A percentile compares a stretch with the other conserved stretches of the same genome.
Evolutionary conservation across 1,284 basidiomycete species (phyloP).

Genomic region (Pseudozyma thailandica): DNA sequence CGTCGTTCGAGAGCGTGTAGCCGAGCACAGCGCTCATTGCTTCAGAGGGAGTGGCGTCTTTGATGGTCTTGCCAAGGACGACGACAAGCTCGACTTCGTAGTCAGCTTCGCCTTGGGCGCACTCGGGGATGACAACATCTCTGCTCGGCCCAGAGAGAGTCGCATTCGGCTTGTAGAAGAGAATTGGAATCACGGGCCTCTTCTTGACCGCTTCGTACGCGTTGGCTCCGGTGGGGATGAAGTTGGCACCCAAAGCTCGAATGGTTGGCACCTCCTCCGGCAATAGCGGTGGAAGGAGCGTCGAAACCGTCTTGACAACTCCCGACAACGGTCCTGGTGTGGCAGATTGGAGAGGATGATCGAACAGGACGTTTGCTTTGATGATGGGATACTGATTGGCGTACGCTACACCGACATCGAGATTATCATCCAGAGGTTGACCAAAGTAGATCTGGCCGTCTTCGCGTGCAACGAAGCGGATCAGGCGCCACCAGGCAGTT

Average conservation of each 20-base stretch:
- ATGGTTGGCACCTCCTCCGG: slow-evolving; percentile 25
- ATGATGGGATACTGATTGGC: slow-evolving; percentile 12
- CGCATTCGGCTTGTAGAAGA: slow-evolving; percentile 55
- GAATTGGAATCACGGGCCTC: slow-evolving; percentile 46
- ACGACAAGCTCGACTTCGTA: slow-evolving; percentile 61
- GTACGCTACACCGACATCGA: slow-evolving; percentile 50
- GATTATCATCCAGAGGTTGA: slow-evolving; percentile 40
- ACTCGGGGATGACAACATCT: slow-evolving; percentile 46
- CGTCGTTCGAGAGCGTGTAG: slow-evolving; percentile 57
- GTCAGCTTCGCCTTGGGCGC: slow-evolving; percentile 44
- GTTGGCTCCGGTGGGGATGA: slow-evolving; percentile 39
- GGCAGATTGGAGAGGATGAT: slow-evolving; percentile 19
- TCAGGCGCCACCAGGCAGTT: slow-evolving; percentile 49
- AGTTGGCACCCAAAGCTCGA: slow-evolving; percentile 49
- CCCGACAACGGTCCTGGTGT: slow-evolving; percentile 15
- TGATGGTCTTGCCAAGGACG: slow-evolving; percentile 33
- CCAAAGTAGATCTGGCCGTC: slow-evolving; percentile 50
- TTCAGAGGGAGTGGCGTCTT: slow-evolving; percentile 31
- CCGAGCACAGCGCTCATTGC: slow-evolving; percentile 45
- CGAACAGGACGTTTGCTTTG: slow-evolving; percentile 31
- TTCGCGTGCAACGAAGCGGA: slow-evolving; percentile 58
- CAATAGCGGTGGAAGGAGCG: slow-evolving; percentile 41
- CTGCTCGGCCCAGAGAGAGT: slow-evolving; percentile 34
- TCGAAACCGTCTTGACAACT: slow-evolving; percentile 40
- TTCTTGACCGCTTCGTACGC: slow-evolving; percentile 26